Base-by-base conservation (phyloP, 2,329 filamentous ascomycete species). In the Nemania sp. region DNA sequence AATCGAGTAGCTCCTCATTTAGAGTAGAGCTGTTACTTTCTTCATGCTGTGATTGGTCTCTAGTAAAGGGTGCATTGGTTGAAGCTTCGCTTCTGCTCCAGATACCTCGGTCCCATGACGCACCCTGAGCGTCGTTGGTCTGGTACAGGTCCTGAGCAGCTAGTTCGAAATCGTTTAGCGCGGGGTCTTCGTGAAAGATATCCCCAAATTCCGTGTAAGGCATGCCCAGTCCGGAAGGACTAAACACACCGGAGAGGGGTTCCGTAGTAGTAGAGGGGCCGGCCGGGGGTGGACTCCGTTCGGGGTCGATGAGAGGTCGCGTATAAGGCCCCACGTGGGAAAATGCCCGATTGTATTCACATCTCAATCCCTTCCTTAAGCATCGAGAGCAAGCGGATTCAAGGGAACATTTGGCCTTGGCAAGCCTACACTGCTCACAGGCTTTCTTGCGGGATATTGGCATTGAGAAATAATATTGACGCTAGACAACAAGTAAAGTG, bases 381-480 rank as follows among this genome's bases (percentile, higher is more conserved):
- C 74, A 76, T 29, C 75, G 71, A 8, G 64, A 63, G 51, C 75
- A 77, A 1, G 69, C 61, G 0, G 27, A 53, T 11, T 70, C 73
- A 13, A 75, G 74, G 11, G 69, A 74, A 53, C 75, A 77, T 52
- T 72, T 72, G 7, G 74, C 62, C 54, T 76, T 77, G 13, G 74
- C 73, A 15, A 53, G 20, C n/a, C 75, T 69, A 60, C 75, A 77
- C 24, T 63, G 66, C 35, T 61, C 24, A 64, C 76, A 77, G 0
- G 76, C 70, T 56, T 74, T 77, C 52, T 71, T 70, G 45, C 73
- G 67, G 5, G 74, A 72, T 18, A 76, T 68, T 2, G 73, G 74
- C 74, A 76, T 76, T 27, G 57, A 6, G 26, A 15, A 6, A 41
- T 10, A 41, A 22, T 24, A 27, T 32, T n/a, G 29, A 54, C 47